phyloP scores from a whole-genome alignment of 768 basidiomycete genomes.

The Phylloporus sp. region DNA sequence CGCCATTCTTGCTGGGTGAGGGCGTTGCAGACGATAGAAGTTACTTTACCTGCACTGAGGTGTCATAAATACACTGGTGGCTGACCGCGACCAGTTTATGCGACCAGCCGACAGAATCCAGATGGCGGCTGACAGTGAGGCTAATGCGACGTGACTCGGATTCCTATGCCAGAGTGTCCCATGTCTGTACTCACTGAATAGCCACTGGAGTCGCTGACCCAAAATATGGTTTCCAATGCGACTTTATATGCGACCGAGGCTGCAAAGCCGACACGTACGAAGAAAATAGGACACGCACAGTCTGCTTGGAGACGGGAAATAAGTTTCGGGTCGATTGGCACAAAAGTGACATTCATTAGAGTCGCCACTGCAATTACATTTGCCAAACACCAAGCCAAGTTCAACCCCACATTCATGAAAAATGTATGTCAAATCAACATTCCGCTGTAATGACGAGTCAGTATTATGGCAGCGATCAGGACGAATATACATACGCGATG shows the following conservation, averaged over 20 bases:
- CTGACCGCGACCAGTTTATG: slow-evolving; percentile 14
- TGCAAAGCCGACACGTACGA: not conserved
- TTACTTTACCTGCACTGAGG: not conserved
- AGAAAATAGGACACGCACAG: not conserved
- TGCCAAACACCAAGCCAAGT: not conserved
- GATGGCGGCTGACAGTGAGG: slow-evolving; percentile 19
- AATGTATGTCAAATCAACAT: slow-evolving; percentile 41
- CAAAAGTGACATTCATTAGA: not conserved
- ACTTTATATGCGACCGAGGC: not conserved
- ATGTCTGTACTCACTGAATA: not conserved
- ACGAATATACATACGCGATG: slow-evolving; percentile 44
- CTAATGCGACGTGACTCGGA: not conserved
- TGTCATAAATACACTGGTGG: slow-evolving; percentile 26
- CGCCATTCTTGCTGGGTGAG: slow-evolving; percentile 16
- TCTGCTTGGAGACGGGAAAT: not conserved
- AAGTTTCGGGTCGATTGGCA: not conserved
- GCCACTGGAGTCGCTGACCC: not conserved
- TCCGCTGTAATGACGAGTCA: slow-evolving; percentile 34
- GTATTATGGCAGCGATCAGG: not conserved
- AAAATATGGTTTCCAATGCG: not conserved
- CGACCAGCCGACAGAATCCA: slow-evolving; percentile 12
- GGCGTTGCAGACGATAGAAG: not conserved
- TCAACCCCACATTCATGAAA: slow-evolving; percentile 12
- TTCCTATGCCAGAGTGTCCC: not conserved
- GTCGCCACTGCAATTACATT: not conserved